Evolutionary conservation across 257 asterid genomes (phyloP).

Genomic region (Forsythia suspensa): DNA sequence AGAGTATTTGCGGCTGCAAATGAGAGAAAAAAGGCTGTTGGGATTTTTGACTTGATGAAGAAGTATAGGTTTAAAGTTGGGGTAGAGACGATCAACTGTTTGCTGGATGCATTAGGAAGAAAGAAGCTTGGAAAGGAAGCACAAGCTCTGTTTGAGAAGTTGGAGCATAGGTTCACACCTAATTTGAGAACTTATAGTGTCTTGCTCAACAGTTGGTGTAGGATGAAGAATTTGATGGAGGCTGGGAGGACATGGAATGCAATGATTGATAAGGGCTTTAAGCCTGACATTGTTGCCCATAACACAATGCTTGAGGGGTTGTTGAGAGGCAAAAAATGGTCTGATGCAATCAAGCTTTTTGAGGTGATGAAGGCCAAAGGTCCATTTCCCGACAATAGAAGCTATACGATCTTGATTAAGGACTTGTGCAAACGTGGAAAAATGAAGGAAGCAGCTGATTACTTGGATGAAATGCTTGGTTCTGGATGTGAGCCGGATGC

Average conservation of each 20-base stretch:
- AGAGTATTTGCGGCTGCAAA: conserved; percentile 79
- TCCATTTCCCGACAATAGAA: conserved; percentile 67
- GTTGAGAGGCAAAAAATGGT: conserved; percentile 52
- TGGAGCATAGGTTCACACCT: conserved; percentile 70
- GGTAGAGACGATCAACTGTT: conserved; percentile 65
- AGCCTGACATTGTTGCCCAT: conserved; percentile 80
- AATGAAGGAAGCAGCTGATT: conserved; percentile 54
- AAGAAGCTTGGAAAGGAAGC: conserved; percentile 88
- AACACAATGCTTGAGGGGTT: conserved; percentile 84
- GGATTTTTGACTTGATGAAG: conserved; percentile 80
- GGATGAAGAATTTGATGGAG: conserved; percentile 74
- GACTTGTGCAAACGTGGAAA: conserved; percentile 67
- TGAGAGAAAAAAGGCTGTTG: conserved; percentile 81
- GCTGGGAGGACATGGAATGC: conserved; percentile 85
- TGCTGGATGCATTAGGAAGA: conserved; percentile 82
- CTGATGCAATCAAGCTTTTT: conserved; percentile 69
- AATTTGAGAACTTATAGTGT: conserved; percentile 61
- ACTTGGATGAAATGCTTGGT: conserved; percentile 60
- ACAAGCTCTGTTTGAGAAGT: conserved; percentile 57
- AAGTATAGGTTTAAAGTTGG: conserved; percentile 60
- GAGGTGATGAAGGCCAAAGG: conserved; percentile 82
- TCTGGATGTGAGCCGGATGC: conserved; percentile 67
- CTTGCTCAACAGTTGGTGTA: conserved; percentile 86
- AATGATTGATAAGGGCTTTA: conserved; percentile 77
- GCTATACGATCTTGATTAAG: conserved; percentile 63